phyloP scores from a whole-genome alignment of 768 basidiomycete genomes.

The Mycena kentingensis region DNA sequence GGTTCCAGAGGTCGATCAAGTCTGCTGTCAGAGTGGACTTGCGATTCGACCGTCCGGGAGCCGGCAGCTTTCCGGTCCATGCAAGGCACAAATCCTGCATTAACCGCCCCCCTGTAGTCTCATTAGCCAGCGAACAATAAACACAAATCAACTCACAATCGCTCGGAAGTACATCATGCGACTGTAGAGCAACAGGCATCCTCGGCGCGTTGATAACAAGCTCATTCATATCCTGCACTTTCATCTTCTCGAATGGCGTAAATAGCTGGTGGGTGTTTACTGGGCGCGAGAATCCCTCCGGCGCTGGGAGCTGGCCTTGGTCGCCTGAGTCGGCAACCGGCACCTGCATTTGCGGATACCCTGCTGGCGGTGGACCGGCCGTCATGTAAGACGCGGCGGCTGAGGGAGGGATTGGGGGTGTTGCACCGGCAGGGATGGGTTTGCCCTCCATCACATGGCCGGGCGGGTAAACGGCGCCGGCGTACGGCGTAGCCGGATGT shows the following conservation, averaged over 20 bases:
- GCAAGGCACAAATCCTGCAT: slow-evolving; percentile 75
- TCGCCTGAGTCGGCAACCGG: slow-evolving; percentile 33
- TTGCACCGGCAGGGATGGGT: slow-evolving; percentile 43
- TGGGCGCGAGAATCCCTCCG: slow-evolving; percentile 75
- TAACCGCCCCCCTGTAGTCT: slow-evolving; percentile 56
- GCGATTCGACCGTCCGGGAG: slow-evolving; percentile 58
- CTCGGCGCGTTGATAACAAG: slow-evolving; percentile 66
- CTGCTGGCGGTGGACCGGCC: slow-evolving; percentile 23
- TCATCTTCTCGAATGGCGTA: slow-evolving; percentile 68
- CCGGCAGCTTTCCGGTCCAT: slow-evolving; percentile 77
- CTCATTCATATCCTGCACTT: slow-evolving; percentile 77
- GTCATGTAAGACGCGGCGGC: slow-evolving; percentile 9
- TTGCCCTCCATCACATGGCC: slow-evolving; percentile 62
- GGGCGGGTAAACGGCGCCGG: slow-evolving; percentile 49
- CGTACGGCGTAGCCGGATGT: slow-evolving; percentile 47
- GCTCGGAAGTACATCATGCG: slow-evolving; percentile 76
- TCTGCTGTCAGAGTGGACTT: slow-evolving; percentile 65
- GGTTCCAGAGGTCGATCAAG: slow-evolving; percentile 79
- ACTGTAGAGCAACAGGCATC: slow-evolving; percentile 70
- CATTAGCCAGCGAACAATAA: neutral
- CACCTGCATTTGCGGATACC: slow-evolving; percentile 29
- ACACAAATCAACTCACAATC: slow-evolving; percentile 44
- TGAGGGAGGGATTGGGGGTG: slow-evolving; percentile 40
- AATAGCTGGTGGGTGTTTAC: slow-evolving; percentile 69
- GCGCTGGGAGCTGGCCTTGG: slow-evolving; percentile 53